Conservation (phyloP, 2,329 filamentous ascomycete genomes). For the Neurospora sp. region DNA sequence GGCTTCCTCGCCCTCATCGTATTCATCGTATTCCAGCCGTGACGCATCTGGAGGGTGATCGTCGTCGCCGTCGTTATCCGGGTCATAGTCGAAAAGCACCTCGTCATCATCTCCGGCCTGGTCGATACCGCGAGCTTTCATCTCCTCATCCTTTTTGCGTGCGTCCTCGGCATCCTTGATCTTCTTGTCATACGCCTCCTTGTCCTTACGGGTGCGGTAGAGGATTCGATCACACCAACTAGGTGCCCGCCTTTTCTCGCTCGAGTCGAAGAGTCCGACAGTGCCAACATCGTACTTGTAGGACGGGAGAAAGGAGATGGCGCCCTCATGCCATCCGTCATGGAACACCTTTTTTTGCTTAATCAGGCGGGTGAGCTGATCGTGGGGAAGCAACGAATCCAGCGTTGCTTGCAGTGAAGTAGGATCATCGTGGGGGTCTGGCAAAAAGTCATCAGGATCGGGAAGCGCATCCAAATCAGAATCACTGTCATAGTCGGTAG, state of each 20-base stretch:
- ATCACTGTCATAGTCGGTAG: slow-evolving; percentile 26
- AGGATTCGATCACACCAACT: slow-evolving; percentile 97
- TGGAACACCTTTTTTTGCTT: slow-evolving; percentile 71
- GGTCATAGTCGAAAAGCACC: slow-evolving; percentile 84
- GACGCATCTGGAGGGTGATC: slow-evolving; percentile 24
- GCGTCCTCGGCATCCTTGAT: slow-evolving; percentile 55
- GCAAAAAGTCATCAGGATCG: slow-evolving; percentile 55
- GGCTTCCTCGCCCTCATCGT: slow-evolving; percentile 44
- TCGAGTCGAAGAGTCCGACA: slow-evolving; percentile 84
- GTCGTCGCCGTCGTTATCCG: slow-evolving; percentile 59
- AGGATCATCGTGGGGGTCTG: slow-evolving; percentile 67
- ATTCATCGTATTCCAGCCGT: slow-evolving; percentile 51
- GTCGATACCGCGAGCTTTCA: slow-evolving; percentile 71
- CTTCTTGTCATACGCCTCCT: slow-evolving; percentile 53
- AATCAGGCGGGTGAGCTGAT: slow-evolving; percentile 72
- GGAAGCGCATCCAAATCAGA: slow-evolving; percentile 36
- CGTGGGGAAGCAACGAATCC: slow-evolving; percentile 77
- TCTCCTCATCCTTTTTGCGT: slow-evolving; percentile 68
- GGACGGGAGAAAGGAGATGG: slow-evolving; percentile 80
- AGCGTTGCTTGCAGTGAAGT: slow-evolving; percentile 82
- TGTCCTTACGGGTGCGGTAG: slow-evolving; percentile 67
- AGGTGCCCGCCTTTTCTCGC: slow-evolving; percentile 84
- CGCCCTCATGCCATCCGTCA: slow-evolving; percentile 85
- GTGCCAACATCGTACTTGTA: slow-evolving; percentile 99
- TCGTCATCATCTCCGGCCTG: slow-evolving; percentile 66